Conservation (phyloP, 805 yeast genomes). For the Ascoidea tarda region DNA sequence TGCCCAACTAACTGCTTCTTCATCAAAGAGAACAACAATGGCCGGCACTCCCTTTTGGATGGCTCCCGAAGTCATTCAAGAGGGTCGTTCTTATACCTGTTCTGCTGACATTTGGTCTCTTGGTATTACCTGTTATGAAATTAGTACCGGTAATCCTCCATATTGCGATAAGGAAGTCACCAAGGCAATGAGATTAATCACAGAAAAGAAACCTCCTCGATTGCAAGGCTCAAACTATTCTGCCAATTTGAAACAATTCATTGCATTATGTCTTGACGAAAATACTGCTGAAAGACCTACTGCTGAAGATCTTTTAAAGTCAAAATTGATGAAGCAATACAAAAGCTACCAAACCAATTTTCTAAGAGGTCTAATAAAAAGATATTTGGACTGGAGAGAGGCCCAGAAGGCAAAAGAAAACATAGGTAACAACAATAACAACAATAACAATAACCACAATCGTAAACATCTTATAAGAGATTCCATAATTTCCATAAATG, state of each 20-base stretch:
- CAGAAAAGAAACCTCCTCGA: constrained; percentile 89
- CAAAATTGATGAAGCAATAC: constrained; percentile 56
- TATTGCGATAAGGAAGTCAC: constrained; percentile 90
- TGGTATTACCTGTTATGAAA: constrained; percentile 88
- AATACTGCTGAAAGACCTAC: constrained; percentile 77
- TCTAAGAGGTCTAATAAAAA: constrained; percentile 60
- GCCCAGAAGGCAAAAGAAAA: constrained; percentile 41
- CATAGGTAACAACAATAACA: constrained; percentile 19
- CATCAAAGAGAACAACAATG: constrained; percentile 78
- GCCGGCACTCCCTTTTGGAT: constrained; percentile 98
- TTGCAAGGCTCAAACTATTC: constrained; percentile 83
- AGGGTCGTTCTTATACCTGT: constrained; percentile 74
- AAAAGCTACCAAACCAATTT: constrained; percentile 43
- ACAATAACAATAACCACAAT: constrained; percentile 11
- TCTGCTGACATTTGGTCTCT: constrained; percentile 97
- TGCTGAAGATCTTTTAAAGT: constrained; percentile 72
- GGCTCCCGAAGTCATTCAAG: constrained; percentile 97
- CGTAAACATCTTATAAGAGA: not conserved
- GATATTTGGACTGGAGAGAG: constrained; percentile 68
- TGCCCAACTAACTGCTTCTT: constrained; percentile 69
- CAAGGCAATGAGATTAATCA: constrained; percentile 88
- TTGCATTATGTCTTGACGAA: constrained; percentile 88
- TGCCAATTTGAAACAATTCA: constrained; percentile 62
- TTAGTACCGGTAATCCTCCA: constrained; percentile 96
- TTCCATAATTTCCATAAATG: constrained; percentile 1